phyloP scores from a whole-genome alignment of 2,329 filamentous ascomycete genomes.

The Myotisia sp. region DNA sequence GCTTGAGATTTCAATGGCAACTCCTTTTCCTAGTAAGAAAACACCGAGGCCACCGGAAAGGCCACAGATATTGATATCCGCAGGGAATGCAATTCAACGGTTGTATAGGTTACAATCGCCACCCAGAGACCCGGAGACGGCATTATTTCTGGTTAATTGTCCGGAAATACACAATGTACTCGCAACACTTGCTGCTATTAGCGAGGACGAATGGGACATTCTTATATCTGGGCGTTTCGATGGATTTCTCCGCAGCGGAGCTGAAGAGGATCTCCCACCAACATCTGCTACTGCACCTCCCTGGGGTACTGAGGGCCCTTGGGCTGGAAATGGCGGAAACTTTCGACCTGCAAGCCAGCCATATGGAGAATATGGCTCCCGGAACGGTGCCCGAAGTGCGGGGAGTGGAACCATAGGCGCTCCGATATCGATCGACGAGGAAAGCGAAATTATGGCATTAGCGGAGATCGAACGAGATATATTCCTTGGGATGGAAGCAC shows the following conservation, averaged over 20 bases:
- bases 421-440: conserved; percentile 80
- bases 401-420: conserved; percentile 51
- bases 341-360: conserved; percentile 28
- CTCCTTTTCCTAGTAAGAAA: conserved; percentile 44
- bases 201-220: conserved; percentile 90
- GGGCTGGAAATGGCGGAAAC: conserved; percentile 18
- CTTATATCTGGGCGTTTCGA: conserved; percentile 87
- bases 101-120: conserved; percentile 60
- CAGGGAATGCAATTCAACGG: conserved; percentile 64
- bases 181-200: conserved; percentile 75
- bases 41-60: conserved; percentile 52
- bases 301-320: conserved; percentile 20
- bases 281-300: conserved; percentile 15
- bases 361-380: too few relatives aligned
- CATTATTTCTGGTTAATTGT: conserved; percentile 74
- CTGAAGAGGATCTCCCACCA: conserved; percentile 41
- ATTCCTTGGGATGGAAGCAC: conserved; percentile 80
- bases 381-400: conserved; percentile 30
- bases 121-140: conserved; percentile 74
- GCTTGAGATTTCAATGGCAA: conserved; percentile 44
- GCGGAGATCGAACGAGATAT: conserved; percentile 89
- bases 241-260: conserved; percentile 87
- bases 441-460: conserved; percentile 77
- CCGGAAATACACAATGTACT: conserved; percentile 71
- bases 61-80: conserved; percentile 61